Evolutionary conservation across 2,329 filamentous ascomycete species (phyloP).

Genomic region (Penicillium brasilianum): DNA sequence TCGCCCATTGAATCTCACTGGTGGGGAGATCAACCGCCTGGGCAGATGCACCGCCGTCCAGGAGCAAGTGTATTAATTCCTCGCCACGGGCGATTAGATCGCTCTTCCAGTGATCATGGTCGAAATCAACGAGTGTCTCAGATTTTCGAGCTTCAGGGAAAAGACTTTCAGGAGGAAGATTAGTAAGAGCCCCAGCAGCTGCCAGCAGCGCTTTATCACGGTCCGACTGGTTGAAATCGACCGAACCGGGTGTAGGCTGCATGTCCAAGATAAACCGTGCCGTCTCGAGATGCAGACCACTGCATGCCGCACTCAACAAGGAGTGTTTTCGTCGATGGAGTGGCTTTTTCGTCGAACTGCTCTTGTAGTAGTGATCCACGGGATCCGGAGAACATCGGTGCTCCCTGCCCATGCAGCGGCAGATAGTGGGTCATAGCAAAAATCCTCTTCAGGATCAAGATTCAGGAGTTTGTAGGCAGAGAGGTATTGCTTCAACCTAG

Average conservation of each 20-base stretch:
- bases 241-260: not conserved
- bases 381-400: not conserved
- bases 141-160: not conserved
- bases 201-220: not conserved
- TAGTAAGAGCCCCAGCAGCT: not conserved
- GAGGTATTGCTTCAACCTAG: not conserved
- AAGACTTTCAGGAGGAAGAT: too few species aligned
- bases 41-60: conserved; percentile 5
- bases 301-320: not conserved
- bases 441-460: not conserved
- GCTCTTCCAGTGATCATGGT: not conserved
- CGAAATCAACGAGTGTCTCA: not conserved
- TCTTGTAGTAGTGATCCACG: not conserved
- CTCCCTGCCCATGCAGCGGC: not conserved
- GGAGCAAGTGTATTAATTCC: conserved; percentile 2
- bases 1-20: not conserved
- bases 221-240: not conserved
- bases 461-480: not conserved
- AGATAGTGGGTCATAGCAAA: not conserved
- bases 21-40: not conserved
- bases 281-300: not conserved
- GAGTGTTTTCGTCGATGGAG: not conserved
- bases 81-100: not conserved
- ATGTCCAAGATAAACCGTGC: not conserved
- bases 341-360: not conserved